A percentile compares a stretch with the other conserved stretches of the same genome.
These are phyloP conservation scores for Moesziomyces sp. DNA, from an alignment of 1,284 basidiomycete species.

Conservation along the genomic window DNA sequence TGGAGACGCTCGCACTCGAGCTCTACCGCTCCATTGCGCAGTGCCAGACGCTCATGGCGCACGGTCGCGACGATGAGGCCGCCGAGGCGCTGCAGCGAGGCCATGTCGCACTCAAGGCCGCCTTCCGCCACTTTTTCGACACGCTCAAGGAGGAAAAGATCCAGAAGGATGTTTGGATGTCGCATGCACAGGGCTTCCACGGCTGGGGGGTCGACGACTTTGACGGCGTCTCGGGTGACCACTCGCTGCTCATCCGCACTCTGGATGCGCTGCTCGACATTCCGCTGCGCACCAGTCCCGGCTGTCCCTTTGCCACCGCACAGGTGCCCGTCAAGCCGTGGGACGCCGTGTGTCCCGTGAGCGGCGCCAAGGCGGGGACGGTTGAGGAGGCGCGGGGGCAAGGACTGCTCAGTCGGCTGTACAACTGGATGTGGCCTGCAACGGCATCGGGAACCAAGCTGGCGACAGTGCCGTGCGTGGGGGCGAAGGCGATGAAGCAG, in stretches of 20 bases:
- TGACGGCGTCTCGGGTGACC: slow-evolving; percentile 48
- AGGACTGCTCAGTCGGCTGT: slow-evolving; percentile 21
- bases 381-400: not conserved
- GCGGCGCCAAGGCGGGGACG: slow-evolving; percentile 9
- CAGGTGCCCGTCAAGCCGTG: slow-evolving; percentile 22
- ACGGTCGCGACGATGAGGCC: slow-evolving; percentile 25
- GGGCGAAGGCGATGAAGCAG: slow-evolving; percentile 33
- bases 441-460: slow-evolving; percentile 2
- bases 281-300: slow-evolving; percentile 33
- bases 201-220: slow-evolving; percentile 48
- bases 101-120: slow-evolving; percentile 38
- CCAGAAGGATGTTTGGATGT: slow-evolving; percentile 46
- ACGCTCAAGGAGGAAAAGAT: slow-evolving; percentile 49
- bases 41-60: slow-evolving; percentile 23
- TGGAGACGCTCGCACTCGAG: slow-evolving; percentile 35
- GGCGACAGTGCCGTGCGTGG: slow-evolving; percentile 22
- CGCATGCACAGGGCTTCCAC: slow-evolving; percentile 48
- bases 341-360: slow-evolving; percentile 29
- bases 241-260: slow-evolving; percentile 40
- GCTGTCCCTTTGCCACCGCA: slow-evolving; percentile 39
- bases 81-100: slow-evolving; percentile 36
- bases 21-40: slow-evolving; percentile 39
- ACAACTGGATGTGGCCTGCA: slow-evolving; percentile 29
- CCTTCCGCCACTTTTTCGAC: slow-evolving; percentile 45
- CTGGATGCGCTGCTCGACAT: slow-evolving; percentile 42